These are phyloP conservation scores for Verticillium zaregamsianum DNA, from an alignment of 2,329 filamentous ascomycete species.

Conservation along the genomic window DNA sequence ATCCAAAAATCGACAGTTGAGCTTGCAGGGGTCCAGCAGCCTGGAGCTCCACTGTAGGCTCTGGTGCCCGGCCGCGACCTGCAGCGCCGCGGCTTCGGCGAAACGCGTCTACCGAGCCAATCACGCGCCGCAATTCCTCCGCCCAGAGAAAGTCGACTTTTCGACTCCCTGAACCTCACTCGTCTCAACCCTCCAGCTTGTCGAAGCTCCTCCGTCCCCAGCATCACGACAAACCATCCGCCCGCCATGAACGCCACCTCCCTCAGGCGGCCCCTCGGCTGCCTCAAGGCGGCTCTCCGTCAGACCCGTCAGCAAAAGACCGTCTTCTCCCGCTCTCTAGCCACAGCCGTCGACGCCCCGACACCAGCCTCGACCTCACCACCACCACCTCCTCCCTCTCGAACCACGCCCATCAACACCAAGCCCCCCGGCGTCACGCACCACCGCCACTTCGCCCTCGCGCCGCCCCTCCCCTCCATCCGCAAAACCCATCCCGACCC, in stretches of 20 bases:
- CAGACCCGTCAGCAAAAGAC: constrained; percentile 48
- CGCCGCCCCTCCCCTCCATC: constrained; percentile 50
- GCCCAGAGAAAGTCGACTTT: constrained; percentile 11
- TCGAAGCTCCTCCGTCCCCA: constrained; percentile 1
- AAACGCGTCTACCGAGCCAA: constrained; percentile 26
- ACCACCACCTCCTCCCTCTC: constrained; percentile 24
- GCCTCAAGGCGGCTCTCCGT: constrained; percentile 62
- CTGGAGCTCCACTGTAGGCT: neutral
- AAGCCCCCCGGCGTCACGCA: constrained; percentile 2
- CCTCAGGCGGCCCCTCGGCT: constrained; percentile 63
- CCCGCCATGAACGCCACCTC: constrained; percentile 56
- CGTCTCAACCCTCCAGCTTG: neutral
- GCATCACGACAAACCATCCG: neutral
- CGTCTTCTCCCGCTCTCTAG: constrained; percentile 31
- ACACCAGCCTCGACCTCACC: constrained; percentile 15
- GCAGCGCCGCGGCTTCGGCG: neutral
- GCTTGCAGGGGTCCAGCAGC: neutral
- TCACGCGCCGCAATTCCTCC: constrained; percentile 20
- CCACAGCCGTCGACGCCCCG: constrained; percentile 28
- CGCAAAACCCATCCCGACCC: constrained; percentile 59
- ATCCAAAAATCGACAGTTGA: neutral
- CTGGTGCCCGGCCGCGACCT: neutral
- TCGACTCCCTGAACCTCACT: constrained; percentile 5
- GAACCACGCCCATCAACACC: constrained; percentile 22
- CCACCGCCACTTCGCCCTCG: constrained; percentile 17